phyloP scores from a whole-genome alignment of 2,329 filamentous ascomycete genomes.

The Aspergillus alliaceus region DNA sequence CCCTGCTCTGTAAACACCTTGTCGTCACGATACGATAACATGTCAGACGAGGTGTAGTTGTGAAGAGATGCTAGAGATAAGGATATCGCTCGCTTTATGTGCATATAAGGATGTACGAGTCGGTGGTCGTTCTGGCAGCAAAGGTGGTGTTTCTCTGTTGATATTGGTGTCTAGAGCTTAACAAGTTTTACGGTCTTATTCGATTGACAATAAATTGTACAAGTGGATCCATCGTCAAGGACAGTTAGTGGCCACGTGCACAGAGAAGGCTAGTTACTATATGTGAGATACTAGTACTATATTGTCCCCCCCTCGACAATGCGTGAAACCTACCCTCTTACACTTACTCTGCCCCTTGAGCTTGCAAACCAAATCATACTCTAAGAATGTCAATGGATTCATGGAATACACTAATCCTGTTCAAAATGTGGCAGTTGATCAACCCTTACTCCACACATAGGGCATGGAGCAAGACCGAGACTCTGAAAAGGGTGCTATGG shows the following conservation, averaged over 20 bases:
- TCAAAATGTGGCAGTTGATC: not conserved
- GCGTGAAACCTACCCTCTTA: too few species aligned
- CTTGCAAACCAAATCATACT: too few species aligned
- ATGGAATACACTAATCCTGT: not conserved
- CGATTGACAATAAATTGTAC: too few species aligned
- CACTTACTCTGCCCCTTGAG: too few species aligned
- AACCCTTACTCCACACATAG: not conserved
- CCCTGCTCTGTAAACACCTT: not conserved
- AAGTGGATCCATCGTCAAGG: too few species aligned
- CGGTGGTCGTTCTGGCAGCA: not conserved
- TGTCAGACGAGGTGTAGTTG: not conserved
- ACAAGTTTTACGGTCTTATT: too few species aligned
- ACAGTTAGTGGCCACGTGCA: too few species aligned
- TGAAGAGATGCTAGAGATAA: not conserved
- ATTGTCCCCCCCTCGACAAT: too few species aligned
- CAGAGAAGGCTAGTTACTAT: too few species aligned
- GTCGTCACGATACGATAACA: not conserved
- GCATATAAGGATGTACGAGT: not conserved
- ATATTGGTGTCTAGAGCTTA: too few species aligned
- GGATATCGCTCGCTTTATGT: not conserved
- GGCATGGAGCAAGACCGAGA: conserved; percentile 1
- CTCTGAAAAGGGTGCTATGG: not conserved
- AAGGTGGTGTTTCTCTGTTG: not conserved
- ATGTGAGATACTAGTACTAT: too few species aligned
- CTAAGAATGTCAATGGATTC: too few species aligned